These are phyloP conservation scores for Eimeria acervulina DNA, from an alignment of 169 alveolate genomes.

Conservation along the genomic window DNA sequence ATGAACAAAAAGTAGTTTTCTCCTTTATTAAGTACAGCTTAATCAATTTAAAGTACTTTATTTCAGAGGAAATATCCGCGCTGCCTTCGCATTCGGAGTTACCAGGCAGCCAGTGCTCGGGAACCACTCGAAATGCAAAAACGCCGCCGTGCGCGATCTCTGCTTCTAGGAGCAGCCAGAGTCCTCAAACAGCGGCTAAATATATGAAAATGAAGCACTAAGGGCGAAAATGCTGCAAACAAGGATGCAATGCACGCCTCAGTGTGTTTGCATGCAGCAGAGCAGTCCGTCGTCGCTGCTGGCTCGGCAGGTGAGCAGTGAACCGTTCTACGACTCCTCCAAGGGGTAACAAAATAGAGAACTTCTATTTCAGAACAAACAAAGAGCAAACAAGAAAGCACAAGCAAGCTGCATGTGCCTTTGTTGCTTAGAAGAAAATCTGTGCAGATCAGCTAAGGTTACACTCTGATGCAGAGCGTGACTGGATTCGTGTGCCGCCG, in stretches of 20 bases:
- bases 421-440: not conserved
- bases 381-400: not conserved
- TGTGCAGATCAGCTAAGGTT: not conserved
- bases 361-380: not conserved
- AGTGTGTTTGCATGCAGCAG: not conserved
- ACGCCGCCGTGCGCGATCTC: not conserved
- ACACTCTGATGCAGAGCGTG: not conserved
- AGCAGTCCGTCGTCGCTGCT: slow-evolving; percentile 6
- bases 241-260: not conserved
- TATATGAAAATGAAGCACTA: not conserved
- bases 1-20: not conserved
- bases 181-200: not conserved
- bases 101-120: not conserved
- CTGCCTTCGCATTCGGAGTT: not conserved
- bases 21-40: no score
- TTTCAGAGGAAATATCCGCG: not conserved
- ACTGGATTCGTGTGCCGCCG: not conserved
- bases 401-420: not conserved
- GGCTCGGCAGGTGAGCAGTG: not conserved
- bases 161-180: not conserved
- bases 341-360: not conserved
- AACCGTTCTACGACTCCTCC: not conserved
- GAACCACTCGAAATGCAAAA: not conserved
- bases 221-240: not conserved
- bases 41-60: not conserved